Evolutionary conservation across 2,329 filamentous ascomycete species (phyloP), one percentile per base, ranked within the genome.

Genomic region (Arthroderma uncinatum): DNA sequence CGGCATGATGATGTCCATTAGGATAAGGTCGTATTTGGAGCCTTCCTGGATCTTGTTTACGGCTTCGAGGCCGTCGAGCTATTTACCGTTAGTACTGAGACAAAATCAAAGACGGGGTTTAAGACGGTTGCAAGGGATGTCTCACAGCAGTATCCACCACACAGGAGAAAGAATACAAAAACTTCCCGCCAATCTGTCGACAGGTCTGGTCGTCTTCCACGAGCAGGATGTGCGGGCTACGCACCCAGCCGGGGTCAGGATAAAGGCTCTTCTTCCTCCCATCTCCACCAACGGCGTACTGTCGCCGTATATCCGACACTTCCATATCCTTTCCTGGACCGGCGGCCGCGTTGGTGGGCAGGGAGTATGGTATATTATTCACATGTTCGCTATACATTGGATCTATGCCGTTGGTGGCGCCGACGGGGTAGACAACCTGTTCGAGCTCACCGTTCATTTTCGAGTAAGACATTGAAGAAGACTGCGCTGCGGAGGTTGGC

Each of bases 1-100:
- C 4, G 93, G 93, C 93, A 98, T 97, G 64, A 98, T 95, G 62
- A 98, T 92, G 68, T 93, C 87, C 87, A 92, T 92, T 61, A 92
- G 81, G 62, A 92, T 89, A 59, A 85, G 68, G 65, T 85, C 82
- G 64, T 84, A 85, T 63, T 84, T 84, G 4, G 78, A 76, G 4
- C 82, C 82, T 40, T 75, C 74, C 62, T 84, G 82, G 66, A 95
- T 85, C 68, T 93, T 93, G 67, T 86, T 89, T 53, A 95, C 91
- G 54, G 93, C 93, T 69, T 96, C 89, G 47, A 94, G 78, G 52
- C 93, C 93, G 70, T 98, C 87, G 61, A 86, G 80, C 83, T 94
- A 23, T 23, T 14, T 16, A 19, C 4, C 8, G 8, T 54, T 75
- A 58, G 75, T 70, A 56, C 33, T 14, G 7, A 30, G 6, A n/a